Evolutionary conservation across 805 yeast genomes (phyloP).

Genomic region (Torulaspora gathmanii): DNA sequence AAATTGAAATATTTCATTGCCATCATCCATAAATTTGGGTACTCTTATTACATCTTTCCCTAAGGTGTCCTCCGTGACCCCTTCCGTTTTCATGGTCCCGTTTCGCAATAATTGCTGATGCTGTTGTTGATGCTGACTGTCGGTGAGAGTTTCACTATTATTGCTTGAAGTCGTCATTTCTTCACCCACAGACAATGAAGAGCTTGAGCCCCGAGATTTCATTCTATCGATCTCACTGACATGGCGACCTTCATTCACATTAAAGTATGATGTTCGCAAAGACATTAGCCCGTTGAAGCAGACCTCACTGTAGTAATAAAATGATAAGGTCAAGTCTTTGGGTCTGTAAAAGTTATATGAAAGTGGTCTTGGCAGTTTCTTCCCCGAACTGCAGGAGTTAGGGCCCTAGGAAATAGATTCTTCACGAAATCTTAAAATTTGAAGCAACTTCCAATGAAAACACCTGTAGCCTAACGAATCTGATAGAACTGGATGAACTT

Average conservation of each 20-base stretch:
- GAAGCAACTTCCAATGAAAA: too few species aligned
- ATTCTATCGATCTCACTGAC: conserved; percentile 9
- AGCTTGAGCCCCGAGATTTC: conserved; percentile 13
- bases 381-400: too few species aligned
- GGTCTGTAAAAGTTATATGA: not conserved
- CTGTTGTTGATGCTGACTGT: conserved; percentile 5
- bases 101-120: conserved; percentile 4
- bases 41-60: not conserved
- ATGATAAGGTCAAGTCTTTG: not conserved
- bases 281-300: not conserved
- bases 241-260: conserved; percentile 4
- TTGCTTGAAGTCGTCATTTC: conserved; percentile 15
- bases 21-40: conserved; percentile 10
- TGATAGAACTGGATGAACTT: too few species aligned
- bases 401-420: too few species aligned
- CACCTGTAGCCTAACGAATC: too few species aligned
- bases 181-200: conserved; percentile 12
- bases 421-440: too few species aligned
- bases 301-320: too few species aligned
- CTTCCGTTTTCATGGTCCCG: not conserved
- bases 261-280: conserved; percentile 3
- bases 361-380: not conserved
- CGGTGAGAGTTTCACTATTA: conserved; percentile 8
- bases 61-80: not conserved
- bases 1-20: conserved; percentile 29